Evolutionary conservation across 1,139 yeast species (phyloP).

Genomic region (Geotrichum reessii): DNA sequence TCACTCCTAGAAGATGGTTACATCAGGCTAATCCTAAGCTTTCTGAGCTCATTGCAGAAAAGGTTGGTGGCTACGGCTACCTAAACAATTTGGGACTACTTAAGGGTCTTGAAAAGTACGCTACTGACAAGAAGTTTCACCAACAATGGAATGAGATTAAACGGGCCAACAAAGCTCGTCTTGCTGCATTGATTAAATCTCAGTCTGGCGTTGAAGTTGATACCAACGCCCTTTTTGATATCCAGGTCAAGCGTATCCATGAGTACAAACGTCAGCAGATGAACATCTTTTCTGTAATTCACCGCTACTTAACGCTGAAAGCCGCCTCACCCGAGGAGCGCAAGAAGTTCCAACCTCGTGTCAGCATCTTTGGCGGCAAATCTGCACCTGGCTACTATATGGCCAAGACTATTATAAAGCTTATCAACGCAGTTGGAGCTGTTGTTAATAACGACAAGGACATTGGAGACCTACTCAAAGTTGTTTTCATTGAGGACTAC

Average conservation of each 20-base stretch:
- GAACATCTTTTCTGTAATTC: conserved; percentile 82
- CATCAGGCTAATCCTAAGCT: conserved; percentile 86
- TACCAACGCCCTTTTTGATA: conserved; percentile 68
- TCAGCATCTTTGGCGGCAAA: conserved; percentile 84
- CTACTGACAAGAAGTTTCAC: conserved; percentile 65
- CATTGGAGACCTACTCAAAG: conserved; percentile 71
- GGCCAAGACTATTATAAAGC: conserved; percentile 85
- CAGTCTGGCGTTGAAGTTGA: conserved; percentile 66
- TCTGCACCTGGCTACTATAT: conserved; percentile 96
- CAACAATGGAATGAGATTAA: conserved; percentile 68
- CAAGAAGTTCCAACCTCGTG: conserved; percentile 63
- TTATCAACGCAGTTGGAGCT: conserved; percentile 73
- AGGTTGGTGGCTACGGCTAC: conserved; percentile 64
- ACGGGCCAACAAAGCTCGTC: conserved; percentile 58
- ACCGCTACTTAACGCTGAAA: conserved; percentile 75
- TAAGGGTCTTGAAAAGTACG: conserved; percentile 60
- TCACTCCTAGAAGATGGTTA: conserved; percentile 95
- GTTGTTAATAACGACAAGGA: conserved; percentile 75
- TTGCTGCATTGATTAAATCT: conserved; percentile 64
- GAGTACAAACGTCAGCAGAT: conserved; percentile 94
- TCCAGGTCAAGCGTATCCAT: conserved; percentile 92
- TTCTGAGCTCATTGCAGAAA: conserved; percentile 63
- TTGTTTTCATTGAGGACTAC: conserved; percentile 84
- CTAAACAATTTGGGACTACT: conserved; percentile 64
- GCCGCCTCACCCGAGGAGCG: conserved; percentile 62